Base-by-base conservation (phyloP, 495 filamentous ascomycete genomes). In the Bombardia bombarda region DNA sequence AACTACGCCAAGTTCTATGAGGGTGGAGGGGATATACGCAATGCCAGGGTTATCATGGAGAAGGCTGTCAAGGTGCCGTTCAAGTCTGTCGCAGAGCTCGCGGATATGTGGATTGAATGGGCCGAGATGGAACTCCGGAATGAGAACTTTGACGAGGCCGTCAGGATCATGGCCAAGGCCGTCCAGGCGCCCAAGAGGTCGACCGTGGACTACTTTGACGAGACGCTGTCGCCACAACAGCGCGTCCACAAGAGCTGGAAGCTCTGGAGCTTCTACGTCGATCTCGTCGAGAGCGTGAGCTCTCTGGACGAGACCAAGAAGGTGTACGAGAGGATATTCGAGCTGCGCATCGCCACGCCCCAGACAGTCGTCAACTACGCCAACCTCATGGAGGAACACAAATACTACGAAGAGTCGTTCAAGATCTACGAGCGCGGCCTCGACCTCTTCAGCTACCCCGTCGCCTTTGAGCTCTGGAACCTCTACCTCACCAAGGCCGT, bases 231-330 rank as follows among this genome's bases (percentile, higher is more conserved):
- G 4, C 90, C 93, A 8, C 93, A 97, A 60, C 92, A 97, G 63
- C 78, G 93, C 44, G 84, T 99, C 7, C 93, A 99, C 66, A 99
- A 97, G 73, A 93, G 87, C 59, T 99, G 93, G 93, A 99, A 97
- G 62, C 66, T 99, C 12, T 99, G 92, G 92, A 92, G 86, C 70
- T 99, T 97, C 74, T 99, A 99, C 54, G 90, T 99, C 30, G 92
- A 99, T 63, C 77, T 99, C 0, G 90, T 99, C 9, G 92, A 99
- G 60, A 92, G 87, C 65, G 89, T 95, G 14, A 80, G 83, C 45
- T 87, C 86, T 0, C 66, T 97, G 3, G 90, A 96, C 8, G 90
- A 97, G 65, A 97, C 92, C 9, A 83, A 79, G 57, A 89, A 85
- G 59, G 79, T 97, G 13, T 99, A 99, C 63, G 92, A 97, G 51